Evolutionary conservation across 805 yeast genomes (phyloP).

Genomic region (Candida patagonica): DNA sequence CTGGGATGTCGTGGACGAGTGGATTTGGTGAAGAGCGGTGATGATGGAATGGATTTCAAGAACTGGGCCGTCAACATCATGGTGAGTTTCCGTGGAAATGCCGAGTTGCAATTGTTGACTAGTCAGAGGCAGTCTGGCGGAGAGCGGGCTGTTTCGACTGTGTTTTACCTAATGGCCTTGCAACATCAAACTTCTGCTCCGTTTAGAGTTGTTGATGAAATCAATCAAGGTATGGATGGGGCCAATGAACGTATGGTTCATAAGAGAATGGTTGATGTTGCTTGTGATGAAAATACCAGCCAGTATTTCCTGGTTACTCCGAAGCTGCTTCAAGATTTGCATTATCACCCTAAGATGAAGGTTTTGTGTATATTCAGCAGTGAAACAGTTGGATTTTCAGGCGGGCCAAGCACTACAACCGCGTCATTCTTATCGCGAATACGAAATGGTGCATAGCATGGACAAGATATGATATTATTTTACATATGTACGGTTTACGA

Average conservation of each 20-base stretch:
- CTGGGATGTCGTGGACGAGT: constrained; percentile 90
- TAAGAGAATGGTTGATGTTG: constrained; percentile 71
- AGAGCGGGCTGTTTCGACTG: constrained; percentile 92
- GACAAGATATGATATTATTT: no score
- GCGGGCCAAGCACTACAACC: not conserved
- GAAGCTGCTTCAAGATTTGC: constrained; percentile 67
- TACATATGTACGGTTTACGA: constrained; percentile 3
- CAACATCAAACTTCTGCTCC: constrained; percentile 87
- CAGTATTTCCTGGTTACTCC: constrained; percentile 94
- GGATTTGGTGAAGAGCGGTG: constrained; percentile 39
- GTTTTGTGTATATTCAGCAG: constrained; percentile 75
- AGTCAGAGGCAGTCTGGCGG: constrained; percentile 96
- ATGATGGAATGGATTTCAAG: constrained; percentile 31
- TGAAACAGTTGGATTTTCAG: constrained; percentile 7
- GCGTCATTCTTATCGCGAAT: not conserved
- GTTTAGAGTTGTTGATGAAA: constrained; percentile 92
- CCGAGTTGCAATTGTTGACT: constrained; percentile 61
- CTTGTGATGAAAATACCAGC: constrained; percentile 54
- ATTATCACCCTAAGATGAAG: constrained; percentile 71
- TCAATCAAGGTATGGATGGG: constrained; percentile 98
- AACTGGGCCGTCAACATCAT: constrained; percentile 80
- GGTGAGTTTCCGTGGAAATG: constrained; percentile 76
- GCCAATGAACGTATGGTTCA: constrained; percentile 83
- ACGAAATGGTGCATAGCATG: no score
- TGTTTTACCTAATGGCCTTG: constrained; percentile 77